Percentiles rank a stretch among this genome's conserved stretches.
Evolutionary conservation across 257 asterid genomes (phyloP).

Genomic region (Penstemon barbatus): DNA sequence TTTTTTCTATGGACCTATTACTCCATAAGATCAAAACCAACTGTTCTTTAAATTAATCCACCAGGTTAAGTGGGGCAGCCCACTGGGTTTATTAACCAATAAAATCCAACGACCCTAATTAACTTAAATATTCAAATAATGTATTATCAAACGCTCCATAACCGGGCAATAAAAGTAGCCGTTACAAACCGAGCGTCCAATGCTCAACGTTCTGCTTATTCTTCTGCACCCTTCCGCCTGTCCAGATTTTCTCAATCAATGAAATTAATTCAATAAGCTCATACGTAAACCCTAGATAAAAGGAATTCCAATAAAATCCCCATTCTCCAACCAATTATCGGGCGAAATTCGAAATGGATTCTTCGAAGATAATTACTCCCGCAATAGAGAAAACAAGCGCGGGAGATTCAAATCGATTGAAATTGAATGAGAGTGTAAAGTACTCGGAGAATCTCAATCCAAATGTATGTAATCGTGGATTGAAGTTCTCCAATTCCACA

Average conservation of each 20-base stretch:
- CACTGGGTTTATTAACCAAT: conserved; percentile 4
- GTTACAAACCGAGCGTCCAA: conserved; percentile 45
- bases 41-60: too few species aligned
- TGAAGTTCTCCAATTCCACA: conserved; percentile 48
- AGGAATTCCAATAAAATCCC: neutral
- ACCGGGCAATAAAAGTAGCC: conserved; percentile 44
- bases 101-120: conserved; percentile 36
- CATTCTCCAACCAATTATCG: conserved; percentile 9
- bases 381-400: conserved; percentile 28
- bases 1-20: too few species aligned
- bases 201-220: conserved; percentile 34
- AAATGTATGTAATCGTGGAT: conserved; percentile 45
- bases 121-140: conserved; percentile 32
- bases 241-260: conserved; percentile 19
- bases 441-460: conserved; percentile 60
- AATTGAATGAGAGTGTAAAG: conserved; percentile 27
- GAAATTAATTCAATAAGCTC: conserved; percentile 21
- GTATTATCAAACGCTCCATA: conserved; percentile 41
- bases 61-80: too few species aligned
- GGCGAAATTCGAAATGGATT: conserved; percentile 37
- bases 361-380: conserved; percentile 39
- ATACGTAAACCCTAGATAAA: conserved; percentile 20
- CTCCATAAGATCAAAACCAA: too few species aligned
- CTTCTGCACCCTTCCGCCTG: conserved; percentile 10
- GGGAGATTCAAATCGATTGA: conserved; percentile 36